phyloP scores from a whole-genome alignment of 768 basidiomycete species.

The Mycena filopes region DNA sequence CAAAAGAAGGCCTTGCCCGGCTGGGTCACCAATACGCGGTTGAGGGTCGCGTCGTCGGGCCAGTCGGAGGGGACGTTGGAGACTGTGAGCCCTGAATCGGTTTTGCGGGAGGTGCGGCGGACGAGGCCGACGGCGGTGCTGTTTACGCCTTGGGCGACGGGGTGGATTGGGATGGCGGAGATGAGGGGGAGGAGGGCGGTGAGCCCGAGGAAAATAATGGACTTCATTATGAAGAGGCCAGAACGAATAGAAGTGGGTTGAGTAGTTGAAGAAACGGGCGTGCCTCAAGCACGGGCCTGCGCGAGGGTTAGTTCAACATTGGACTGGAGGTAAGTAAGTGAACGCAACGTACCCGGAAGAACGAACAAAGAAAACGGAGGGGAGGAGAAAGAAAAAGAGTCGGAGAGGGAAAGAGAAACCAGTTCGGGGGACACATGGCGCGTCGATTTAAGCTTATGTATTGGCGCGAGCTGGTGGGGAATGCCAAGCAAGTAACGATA shows the following conservation, averaged over 20 bases:
- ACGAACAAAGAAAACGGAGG: slow-evolving; percentile 12
- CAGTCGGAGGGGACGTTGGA: slow-evolving; percentile 15
- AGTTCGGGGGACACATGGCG: background rate
- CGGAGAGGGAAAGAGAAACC: no score
- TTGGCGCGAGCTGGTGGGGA: no score
- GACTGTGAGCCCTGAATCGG: slow-evolving; percentile 11
- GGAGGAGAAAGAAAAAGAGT: slow-evolving; percentile 9
- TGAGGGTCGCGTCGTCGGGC: slow-evolving; percentile 11
- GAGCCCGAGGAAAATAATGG: background rate
- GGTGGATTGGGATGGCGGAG: slow-evolving; percentile 1
- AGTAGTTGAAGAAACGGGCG: slow-evolving; percentile 10
- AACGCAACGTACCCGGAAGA: slow-evolving; percentile 9
- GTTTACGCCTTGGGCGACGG: background rate
- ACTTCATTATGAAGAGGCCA: slow-evolving; percentile 6
- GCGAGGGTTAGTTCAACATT: slow-evolving; percentile 4
- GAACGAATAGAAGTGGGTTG: slow-evolving; percentile 14
- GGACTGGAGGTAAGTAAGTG: background rate
- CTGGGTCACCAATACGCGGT: background rate
- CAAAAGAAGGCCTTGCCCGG: slow-evolving; percentile 16
- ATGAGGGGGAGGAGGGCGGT: slow-evolving; percentile 5
- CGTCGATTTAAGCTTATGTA: slow-evolving; percentile 7
- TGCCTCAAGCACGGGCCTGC: slow-evolving; percentile 17
- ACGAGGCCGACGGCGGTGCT: slow-evolving; percentile 11
- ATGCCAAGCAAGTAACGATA: slow-evolving; percentile 6
- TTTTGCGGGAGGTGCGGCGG: slow-evolving; percentile 6